Percentiles rank a stretch among this genome's conserved stretches.
Conservation (phyloP, 371 early-diverging fungal genomes). For the Rhizopus stolonifer region DNA sequence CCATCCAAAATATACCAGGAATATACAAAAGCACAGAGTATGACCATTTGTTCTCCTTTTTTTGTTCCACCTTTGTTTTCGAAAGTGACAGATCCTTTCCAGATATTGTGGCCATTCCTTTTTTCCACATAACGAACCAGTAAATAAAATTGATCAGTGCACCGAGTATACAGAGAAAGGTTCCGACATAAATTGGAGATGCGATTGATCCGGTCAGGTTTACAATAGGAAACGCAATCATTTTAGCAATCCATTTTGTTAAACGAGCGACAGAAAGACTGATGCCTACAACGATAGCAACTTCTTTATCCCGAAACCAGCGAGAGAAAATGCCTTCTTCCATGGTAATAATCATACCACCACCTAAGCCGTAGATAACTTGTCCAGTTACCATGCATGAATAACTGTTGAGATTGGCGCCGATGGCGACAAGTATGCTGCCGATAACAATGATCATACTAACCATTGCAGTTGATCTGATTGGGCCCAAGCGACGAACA, state of each 20-base stretch:
- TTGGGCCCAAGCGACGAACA: conserved; percentile 32
- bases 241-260: conserved; percentile 42
- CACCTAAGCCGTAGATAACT: conserved; percentile 46
- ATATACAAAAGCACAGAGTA: conserved; percentile 27
- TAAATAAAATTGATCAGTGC: conserved; percentile 31
- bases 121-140: conserved; percentile 36
- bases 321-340: conserved; percentile 47
- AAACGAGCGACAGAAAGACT: conserved; percentile 34
- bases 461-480: conserved; percentile 38
- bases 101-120: conserved; percentile 30
- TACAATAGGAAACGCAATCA: conserved; percentile 41
- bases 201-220: conserved; percentile 20
- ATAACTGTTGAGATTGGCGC: conserved; percentile 29
- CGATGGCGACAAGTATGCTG: conserved; percentile 35
- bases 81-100: conserved; percentile 33
- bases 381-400: conserved; percentile 47
- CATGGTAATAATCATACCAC: conserved; percentile 47
- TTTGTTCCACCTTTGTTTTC: conserved; percentile 6
- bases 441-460: conserved; percentile 37
- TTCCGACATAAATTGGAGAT: conserved; percentile 37
- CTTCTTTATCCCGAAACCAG: conserved; percentile 46
- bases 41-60: conserved; percentile 23
- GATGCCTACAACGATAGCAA: conserved; percentile 39
- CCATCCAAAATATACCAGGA: conserved; percentile 49
- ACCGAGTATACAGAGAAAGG: conserved; percentile 38